Evolutionary conservation across 1,284 basidiomycete species (phyloP), one percentile per base, ranked within the genome.

Genomic region (Leccinum subspadiceum): DNA sequence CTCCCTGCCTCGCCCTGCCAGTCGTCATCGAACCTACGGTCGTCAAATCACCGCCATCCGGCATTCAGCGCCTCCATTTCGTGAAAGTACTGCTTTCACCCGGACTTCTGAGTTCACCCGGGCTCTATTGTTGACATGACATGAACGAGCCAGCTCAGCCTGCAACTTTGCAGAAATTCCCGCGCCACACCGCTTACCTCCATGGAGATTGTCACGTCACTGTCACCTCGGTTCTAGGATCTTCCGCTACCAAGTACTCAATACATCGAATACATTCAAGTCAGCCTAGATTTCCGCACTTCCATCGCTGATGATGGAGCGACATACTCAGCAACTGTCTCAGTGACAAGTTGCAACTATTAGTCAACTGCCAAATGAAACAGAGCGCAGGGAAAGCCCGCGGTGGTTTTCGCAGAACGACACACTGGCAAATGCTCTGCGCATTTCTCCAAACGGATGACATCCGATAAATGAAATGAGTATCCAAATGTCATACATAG

Each of bases 1-100:
- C 24, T 44, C 15, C 10, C 41, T 20, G 15, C 44, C 44, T 20
- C 5, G 12, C 49, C 44, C 22, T 22, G 22, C 48, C 48, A 26
- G 22, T 26, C 0, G 13, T 5, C 10, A 12, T 46, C 17, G 44
- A 10, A 44, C 22, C 2, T 29, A 15, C 62, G 20, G 62, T 61
- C 35, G 17, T 20, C 51, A 39, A 62, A 17, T 62, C 59, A 20
- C 46, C 59, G 22, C 26, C 49, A 3, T n/a, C 24, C 15, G 48
- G 17, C 20, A 20, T 20, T 20, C 17, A 20, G 41, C 17, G 10
- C 41, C 17, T 20, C 44, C 17, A 20, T 20, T 46, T 46, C 10
- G 10, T 46, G 20, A 20, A 46, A 46, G n/a, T 20, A 44, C 41
- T 20, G 17, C 41, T 44, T 44, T 41, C n/a, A 41, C 13, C 7